Evolutionary conservation across 2,329 filamentous ascomycete genomes (phyloP), one percentile per base, ranked within the genome.

Genomic region (Neoarthrinium moseri): DNA sequence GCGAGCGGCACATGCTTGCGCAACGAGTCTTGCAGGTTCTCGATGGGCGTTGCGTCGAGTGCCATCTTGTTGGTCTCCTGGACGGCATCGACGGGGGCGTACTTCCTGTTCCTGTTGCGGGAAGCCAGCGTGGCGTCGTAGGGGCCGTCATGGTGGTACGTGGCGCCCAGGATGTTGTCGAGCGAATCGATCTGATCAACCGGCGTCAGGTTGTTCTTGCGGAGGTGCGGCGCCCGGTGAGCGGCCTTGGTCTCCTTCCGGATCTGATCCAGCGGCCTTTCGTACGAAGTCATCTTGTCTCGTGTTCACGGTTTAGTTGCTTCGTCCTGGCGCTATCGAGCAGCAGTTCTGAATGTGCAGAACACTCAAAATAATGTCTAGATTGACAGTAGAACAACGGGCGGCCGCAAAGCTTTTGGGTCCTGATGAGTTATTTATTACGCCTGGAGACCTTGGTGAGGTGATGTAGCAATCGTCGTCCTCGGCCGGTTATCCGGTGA

Each of bases 101-200:
- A 73, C 52, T 66, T 67, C 56, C 72, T 75, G 56, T 82, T 74
- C 4, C 70, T 74, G 68, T 96, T 96, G 38, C 89, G 80, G 11
- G 87, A 81, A 2, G 86, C 73, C 43, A 89, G 75, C 2, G 89
- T 86, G 8, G 91, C 89, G 62, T 97, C 92, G 56, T 88, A 97
- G 0, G 92, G 92, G 0, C 92, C 91, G 52, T 86, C 89, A 58
- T 97, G 92, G 65, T 96, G 92, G 66, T 95, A 96, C 3, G 77
- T 69, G 15, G 76, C 77, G 41, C 80, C 78, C 32, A 76, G 65
- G 3, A 77, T 71, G 43, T 72, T 75, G 61, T 96, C 92, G 1
- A 97, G 80, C 5, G 74, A 72, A 63, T 96, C 92, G 58, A 97
- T 94, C 7, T 77, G 74, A 64, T 97, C 91, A 2, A 89, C 79